These are phyloP conservation scores for Podaxis mareebaensis DNA, from an alignment of 768 basidiomycete species.

Conservation along the genomic window DNA sequence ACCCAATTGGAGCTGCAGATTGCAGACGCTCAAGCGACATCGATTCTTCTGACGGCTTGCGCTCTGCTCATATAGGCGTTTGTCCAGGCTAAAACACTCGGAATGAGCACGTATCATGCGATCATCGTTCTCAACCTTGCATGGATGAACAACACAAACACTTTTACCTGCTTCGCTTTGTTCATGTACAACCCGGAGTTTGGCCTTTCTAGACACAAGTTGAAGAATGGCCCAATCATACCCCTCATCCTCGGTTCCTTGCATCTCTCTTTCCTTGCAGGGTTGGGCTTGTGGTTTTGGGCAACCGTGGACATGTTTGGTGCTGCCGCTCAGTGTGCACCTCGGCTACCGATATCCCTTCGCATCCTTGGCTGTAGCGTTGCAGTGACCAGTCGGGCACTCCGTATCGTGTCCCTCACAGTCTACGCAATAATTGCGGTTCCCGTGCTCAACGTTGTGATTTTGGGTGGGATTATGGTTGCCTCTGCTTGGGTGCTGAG, in stretches of 20 bases:
- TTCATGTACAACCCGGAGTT: constrained; percentile 10
- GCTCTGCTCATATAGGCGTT: constrained; percentile 26
- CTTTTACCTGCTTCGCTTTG: constrained; percentile 15
- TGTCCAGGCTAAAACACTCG: constrained; percentile 21
- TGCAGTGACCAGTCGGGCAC: background rate
- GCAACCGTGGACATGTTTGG: constrained; percentile 6
- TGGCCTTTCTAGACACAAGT: background rate
- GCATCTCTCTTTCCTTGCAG: constrained; percentile 17
- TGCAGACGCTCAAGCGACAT: constrained; percentile 15
- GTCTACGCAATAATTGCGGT: constrained; percentile 5
- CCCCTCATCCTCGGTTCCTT: constrained; percentile 3
- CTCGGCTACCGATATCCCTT: background rate
- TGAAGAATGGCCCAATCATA: background rate
- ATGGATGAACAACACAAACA: constrained; percentile 29
- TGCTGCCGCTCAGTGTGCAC: background rate
- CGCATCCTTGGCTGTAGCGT: constrained; percentile 2
- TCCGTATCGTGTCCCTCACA: constrained; percentile 1
- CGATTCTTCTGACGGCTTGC: constrained; percentile 26
- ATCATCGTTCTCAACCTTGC: constrained; percentile 26
- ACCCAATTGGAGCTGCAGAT: constrained; percentile 20
- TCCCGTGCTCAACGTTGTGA: constrained; percentile 5
- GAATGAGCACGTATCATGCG: constrained; percentile 23
- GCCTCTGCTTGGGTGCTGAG: no score
- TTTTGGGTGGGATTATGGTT: background rate
- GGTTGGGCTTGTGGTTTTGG: constrained; percentile 20